A percentile compares a stretch with the other conserved stretches of the same genome.
phyloP scores from a whole-genome alignment of 371 early-diverging fungal species.

The Mycotypha africana region DNA sequence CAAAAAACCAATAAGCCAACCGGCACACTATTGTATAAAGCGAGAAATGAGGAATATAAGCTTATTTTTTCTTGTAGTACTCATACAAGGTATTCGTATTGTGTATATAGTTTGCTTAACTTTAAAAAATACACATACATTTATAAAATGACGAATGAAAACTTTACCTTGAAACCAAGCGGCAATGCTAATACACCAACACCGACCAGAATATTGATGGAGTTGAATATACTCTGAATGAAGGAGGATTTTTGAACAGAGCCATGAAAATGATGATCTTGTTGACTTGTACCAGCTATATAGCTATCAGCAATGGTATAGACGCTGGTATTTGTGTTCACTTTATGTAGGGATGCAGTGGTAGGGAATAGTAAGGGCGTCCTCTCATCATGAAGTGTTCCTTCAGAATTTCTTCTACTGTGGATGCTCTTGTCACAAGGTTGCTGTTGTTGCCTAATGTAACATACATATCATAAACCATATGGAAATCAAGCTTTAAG shows the following conservation, averaged over 20 bases:
- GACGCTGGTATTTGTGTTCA: slow-evolving; percentile 20
- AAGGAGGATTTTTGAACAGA: slow-evolving; percentile 35
- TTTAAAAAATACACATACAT: too few relatives aligned
- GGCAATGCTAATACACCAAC: slow-evolving; percentile 58
- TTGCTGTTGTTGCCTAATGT: slow-evolving; percentile 1
- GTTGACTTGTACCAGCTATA: background rate
- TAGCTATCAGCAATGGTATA: slow-evolving; percentile 15
- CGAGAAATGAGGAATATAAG: background rate
- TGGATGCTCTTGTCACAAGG: background rate
- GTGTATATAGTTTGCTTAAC: background rate
- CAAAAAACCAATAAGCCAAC: slow-evolving; percentile 57
- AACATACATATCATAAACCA: slow-evolving; percentile 14
- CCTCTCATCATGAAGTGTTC: slow-evolving; percentile 11
- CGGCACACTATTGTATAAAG: slow-evolving; percentile 38
- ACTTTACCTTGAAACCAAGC: slow-evolving; percentile 53
- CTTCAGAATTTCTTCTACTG: slow-evolving; percentile 9
- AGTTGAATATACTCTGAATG: slow-evolving; percentile 47
- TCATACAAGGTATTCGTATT: background rate
- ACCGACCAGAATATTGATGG: slow-evolving; percentile 63
- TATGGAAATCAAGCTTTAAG: slow-evolving; percentile 15
- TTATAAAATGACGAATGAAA: too few relatives aligned
- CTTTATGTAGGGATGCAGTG: slow-evolving; percentile 25
- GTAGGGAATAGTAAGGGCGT: slow-evolving; percentile 21
- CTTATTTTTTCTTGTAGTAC: too few relatives aligned
- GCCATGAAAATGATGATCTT: background rate